phyloP scores from a whole-genome alignment of 2,329 filamentous ascomycete species.

The Chaetothyriales sp. region DNA sequence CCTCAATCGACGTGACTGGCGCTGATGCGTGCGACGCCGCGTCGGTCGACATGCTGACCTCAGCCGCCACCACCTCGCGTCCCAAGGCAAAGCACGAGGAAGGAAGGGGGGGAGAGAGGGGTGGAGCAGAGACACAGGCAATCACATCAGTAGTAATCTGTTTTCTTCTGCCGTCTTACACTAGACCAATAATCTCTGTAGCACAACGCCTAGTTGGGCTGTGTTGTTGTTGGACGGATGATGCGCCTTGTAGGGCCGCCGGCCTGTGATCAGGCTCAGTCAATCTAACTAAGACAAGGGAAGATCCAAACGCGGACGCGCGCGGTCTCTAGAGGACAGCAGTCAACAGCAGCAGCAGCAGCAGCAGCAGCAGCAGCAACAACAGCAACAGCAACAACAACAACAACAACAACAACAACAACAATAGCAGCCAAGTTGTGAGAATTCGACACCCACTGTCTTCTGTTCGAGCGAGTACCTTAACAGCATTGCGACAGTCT shows the following conservation, averaged over 20 bases:
- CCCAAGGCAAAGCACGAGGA: constrained; percentile 2
- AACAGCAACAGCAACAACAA: too few relatives aligned
- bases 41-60: constrained; percentile 5
- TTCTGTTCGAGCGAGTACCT: too few relatives aligned
- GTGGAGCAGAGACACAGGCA: not conserved
- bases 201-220: not conserved
- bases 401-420: too few relatives aligned
- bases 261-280: not conserved
- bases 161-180: constrained; percentile 1
- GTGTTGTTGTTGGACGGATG: not conserved
- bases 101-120: not conserved
- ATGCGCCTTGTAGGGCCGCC: not conserved
- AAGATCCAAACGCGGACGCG: not conserved
- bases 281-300: not conserved
- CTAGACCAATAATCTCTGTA: not conserved
- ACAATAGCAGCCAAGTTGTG: too few relatives aligned
- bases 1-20: constrained; percentile 24
- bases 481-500: too few relatives aligned
- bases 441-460: too few relatives aligned
- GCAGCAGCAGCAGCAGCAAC: not conserved
- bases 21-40: constrained; percentile 7
- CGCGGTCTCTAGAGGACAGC: too few relatives aligned
- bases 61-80: not conserved
- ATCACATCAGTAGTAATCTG: not conserved
- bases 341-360: not conserved